Percentiles rank a stretch among this genome's conserved stretches.
phyloP scores from a whole-genome alignment of 2,329 filamentous ascomycete genomes.

The Didymella glomerata region DNA sequence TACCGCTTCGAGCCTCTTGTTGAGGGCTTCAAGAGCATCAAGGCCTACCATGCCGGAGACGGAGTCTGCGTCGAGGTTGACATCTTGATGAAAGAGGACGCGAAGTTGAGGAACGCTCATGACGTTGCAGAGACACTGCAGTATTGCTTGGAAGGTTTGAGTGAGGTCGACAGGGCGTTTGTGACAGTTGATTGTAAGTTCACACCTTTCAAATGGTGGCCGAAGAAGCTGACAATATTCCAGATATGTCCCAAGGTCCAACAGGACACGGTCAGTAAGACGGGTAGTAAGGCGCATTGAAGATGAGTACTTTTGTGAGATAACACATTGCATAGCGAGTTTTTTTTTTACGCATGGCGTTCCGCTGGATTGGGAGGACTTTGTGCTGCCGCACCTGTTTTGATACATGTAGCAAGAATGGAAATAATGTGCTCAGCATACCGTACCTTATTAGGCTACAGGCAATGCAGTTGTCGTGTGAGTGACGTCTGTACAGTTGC shows the following conservation, averaged over 20 bases:
- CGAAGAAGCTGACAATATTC: slow-evolving; percentile 12
- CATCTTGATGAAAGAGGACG: slow-evolving; percentile 64
- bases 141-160: slow-evolving; percentile 66
- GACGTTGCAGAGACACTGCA: slow-evolving; percentile 70
- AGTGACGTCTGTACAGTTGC: background rate
- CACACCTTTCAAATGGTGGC: background rate
- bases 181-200: slow-evolving; percentile 61
- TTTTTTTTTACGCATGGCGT: background rate
- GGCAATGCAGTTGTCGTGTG: background rate
- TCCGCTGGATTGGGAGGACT: background rate
- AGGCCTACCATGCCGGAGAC: slow-evolving; percentile 69
- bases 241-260: slow-evolving; percentile 38
- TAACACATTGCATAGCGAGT: slow-evolving; percentile 10
- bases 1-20: slow-evolving; percentile 65
- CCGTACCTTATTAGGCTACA: background rate
- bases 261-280: slow-evolving; percentile 33
- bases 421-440: background rate
- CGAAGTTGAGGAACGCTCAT: slow-evolving; percentile 62
- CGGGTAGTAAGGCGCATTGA: slow-evolving; percentile 9
- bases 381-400: background rate
- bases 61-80: slow-evolving; percentile 71
- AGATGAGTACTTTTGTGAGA: background rate
- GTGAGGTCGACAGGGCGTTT: slow-evolving; percentile 63
- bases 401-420: background rate
- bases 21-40: slow-evolving; percentile 63